A percentile compares a stretch with the other conserved stretches of the same genome.
These are phyloP conservation scores for Macaranga tanarius DNA, from an alignment of 441 rosid species.

Conservation along the genomic window DNA sequence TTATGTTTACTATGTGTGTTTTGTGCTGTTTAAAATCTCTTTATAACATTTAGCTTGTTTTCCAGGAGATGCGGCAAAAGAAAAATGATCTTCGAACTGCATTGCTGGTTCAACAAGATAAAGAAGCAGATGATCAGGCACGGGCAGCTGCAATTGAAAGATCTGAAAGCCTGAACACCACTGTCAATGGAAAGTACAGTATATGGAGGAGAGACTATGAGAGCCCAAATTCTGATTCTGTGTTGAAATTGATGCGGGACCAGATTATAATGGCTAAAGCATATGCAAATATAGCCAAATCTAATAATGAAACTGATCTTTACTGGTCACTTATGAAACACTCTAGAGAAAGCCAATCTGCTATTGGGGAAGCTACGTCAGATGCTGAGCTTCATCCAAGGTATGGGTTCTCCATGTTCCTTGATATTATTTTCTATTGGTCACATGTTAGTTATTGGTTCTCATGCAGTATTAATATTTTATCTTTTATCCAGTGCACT, in stretches of 20 bases:
- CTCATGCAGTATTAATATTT: slow-evolving; percentile 16
- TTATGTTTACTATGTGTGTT: slow-evolving; percentile 18
- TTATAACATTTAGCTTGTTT: slow-evolving; percentile 30
- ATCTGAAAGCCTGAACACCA: slow-evolving; percentile 50
- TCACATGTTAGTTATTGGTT: slow-evolving; percentile 11
- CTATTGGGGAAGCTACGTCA: slow-evolving; percentile 68
- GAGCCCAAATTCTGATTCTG: slow-evolving; percentile 74
- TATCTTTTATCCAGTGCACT: slow-evolving; percentile 54
- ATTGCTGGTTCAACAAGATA: slow-evolving; percentile 56
- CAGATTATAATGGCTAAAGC: slow-evolving; percentile 94
- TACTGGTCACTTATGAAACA: slow-evolving; percentile 59
- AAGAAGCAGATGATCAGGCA: slow-evolving; percentile 51
- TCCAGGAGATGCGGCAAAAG: slow-evolving; percentile 54
- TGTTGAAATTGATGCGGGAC: slow-evolving; percentile 86
- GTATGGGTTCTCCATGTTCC: slow-evolving; percentile 35
- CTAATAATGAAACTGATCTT: slow-evolving; percentile 53
- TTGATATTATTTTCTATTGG: slow-evolving; percentile 12
- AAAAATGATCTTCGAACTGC: slow-evolving; percentile 63
- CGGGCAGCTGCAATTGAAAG: slow-evolving; percentile 59
- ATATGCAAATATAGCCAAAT: slow-evolving; percentile 81
- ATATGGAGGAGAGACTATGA: slow-evolving; percentile 93
- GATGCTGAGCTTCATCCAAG: slow-evolving; percentile 80
- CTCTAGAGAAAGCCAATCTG: slow-evolving; percentile 54
- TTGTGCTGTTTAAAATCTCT: slow-evolving; percentile 21
- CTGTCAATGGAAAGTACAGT: slow-evolving; percentile 69